A percentile compares a stretch with the other conserved stretches of the same genome.
Evolutionary conservation across 139 green algal species (phyloP).

Genomic region (Yamagishiella unicocca): DNA sequence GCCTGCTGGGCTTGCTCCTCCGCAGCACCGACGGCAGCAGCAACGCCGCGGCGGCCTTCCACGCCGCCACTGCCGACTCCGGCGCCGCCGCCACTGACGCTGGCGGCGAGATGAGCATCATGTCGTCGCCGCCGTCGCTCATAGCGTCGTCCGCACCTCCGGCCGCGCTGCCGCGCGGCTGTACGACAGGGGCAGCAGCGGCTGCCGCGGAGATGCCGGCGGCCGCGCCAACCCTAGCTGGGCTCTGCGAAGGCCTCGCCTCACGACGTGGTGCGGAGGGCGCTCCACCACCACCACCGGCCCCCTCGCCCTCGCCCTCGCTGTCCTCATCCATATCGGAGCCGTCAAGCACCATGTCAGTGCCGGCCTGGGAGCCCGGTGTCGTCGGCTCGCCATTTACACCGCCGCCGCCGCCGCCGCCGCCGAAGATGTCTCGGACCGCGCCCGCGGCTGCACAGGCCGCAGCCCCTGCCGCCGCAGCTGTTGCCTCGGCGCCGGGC

Average conservation of each 20-base stretch:
- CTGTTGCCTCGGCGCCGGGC: background rate
- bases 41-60: constrained; percentile 48
- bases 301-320: background rate
- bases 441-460: background rate
- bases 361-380: background rate
- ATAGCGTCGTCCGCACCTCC: background rate
- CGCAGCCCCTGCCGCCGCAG: background rate
- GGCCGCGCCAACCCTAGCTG: background rate
- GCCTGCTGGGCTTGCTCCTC: background rate
- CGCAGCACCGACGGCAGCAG: constrained; percentile 25
- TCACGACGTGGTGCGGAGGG: no score
- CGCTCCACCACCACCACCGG: background rate
- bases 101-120: constrained; percentile 6
- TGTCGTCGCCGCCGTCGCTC: constrained; percentile 12
- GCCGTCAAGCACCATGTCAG: constrained; percentile 14
- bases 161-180: background rate
- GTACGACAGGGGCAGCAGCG: no score
- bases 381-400: background rate
- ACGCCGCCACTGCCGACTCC: constrained; percentile 52
- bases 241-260: no score
- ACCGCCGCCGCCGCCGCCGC: no score
- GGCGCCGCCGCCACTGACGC: background rate
- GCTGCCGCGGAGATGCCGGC: background rate
- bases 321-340: constrained; percentile 5
- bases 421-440: background rate